Conservation (phyloP, 805 yeast species). For the Yarrowia sp. region DNA sequence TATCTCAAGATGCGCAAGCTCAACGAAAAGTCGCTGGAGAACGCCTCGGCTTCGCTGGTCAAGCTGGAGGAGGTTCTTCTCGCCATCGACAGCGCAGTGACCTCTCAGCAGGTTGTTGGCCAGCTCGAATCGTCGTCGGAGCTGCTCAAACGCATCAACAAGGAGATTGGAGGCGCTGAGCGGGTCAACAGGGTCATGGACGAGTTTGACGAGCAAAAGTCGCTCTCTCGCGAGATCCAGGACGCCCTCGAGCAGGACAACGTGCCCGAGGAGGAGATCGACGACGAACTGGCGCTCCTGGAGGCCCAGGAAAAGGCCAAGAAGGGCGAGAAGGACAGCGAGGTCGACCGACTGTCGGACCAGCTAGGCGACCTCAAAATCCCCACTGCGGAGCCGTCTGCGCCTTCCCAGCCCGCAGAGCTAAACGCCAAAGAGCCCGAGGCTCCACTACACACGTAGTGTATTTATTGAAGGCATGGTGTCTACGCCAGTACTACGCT, state of each 20-base stretch:
- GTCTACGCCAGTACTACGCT: too few species aligned
- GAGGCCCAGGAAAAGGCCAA: slow-evolving; percentile 19
- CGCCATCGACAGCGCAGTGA: slow-evolving; percentile 8
- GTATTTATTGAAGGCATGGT: background rate
- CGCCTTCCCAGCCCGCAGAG: background rate
- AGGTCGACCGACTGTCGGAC: slow-evolving; percentile 1
- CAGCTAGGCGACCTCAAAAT: slow-evolving; percentile 4
- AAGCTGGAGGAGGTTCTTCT: slow-evolving; percentile 17
- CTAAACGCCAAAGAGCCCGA: background rate
- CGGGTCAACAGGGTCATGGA: slow-evolving; percentile 27
- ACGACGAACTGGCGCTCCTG: slow-evolving; percentile 17
- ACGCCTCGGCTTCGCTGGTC: background rate
- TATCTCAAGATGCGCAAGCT: slow-evolving; percentile 9
- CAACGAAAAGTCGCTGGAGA: slow-evolving; percentile 11
- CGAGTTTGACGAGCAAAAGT: slow-evolving; percentile 22
- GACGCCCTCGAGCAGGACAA: slow-evolving; percentile 18
- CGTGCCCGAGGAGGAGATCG: slow-evolving; percentile 21
- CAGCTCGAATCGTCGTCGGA: slow-evolving; percentile 4
- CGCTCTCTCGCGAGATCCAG: background rate
- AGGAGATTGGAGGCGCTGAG: slow-evolving; percentile 23
- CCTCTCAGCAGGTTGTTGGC: background rate
- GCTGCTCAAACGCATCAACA: slow-evolving; percentile 19
- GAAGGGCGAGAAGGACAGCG: background rate
- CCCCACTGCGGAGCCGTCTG: background rate
- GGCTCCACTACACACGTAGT: slow-evolving; percentile 5